Percentiles rank a stretch among this genome's conserved stretches.
phyloP scores from a whole-genome alignment of 352 stramenopile species.

The Elongisporangium prolatum region DNA sequence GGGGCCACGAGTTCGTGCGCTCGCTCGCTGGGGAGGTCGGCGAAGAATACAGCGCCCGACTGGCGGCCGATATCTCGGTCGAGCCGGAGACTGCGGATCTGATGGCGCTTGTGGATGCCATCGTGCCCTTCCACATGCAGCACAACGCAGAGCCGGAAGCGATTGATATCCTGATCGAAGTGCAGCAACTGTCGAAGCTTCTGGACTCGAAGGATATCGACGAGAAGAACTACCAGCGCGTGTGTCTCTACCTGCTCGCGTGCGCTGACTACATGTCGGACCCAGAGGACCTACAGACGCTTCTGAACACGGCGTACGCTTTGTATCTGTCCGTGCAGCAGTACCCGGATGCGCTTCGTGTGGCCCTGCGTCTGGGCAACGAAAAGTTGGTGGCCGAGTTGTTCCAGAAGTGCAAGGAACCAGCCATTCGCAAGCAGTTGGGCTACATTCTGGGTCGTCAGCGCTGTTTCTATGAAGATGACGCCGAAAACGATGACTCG shows the following conservation, averaged over 20 bases:
- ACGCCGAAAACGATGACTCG: conserved; percentile 75
- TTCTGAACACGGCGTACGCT: conserved; percentile 90
- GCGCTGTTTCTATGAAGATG: conserved; percentile 92
- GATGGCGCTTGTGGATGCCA: conserved; percentile 95
- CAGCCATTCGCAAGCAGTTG: conserved; percentile 87
- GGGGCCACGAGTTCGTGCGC: conserved; percentile 99
- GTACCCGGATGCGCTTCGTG: conserved; percentile 94
- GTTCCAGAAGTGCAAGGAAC: conserved; percentile 73
- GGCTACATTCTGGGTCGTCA: conserved; percentile 95
- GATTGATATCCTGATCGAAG: conserved; percentile 99
- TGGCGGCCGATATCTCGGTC: conserved; percentile 42
- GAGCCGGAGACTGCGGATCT: conserved; percentile 89
- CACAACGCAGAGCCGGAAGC: conserved; percentile 99
- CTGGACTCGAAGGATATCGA: conserved; percentile 93
- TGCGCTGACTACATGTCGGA: conserved; percentile 98
- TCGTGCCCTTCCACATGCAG: conserved; percentile 98
- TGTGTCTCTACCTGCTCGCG: conserved; percentile 98
- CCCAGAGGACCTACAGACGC: conserved; percentile 93
- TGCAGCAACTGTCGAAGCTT: conserved; percentile 95
- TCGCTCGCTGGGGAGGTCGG: conserved; percentile 97
- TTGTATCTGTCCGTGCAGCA: conserved; percentile 94
- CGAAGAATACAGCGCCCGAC: conserved; percentile 83
- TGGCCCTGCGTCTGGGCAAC: conserved; percentile 93
- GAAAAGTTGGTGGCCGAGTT: conserved; percentile 72
- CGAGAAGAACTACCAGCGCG: conserved; percentile 97